phyloP scores from a whole-genome alignment of 768 basidiomycete species.

The Termitomyces sp. region DNA sequence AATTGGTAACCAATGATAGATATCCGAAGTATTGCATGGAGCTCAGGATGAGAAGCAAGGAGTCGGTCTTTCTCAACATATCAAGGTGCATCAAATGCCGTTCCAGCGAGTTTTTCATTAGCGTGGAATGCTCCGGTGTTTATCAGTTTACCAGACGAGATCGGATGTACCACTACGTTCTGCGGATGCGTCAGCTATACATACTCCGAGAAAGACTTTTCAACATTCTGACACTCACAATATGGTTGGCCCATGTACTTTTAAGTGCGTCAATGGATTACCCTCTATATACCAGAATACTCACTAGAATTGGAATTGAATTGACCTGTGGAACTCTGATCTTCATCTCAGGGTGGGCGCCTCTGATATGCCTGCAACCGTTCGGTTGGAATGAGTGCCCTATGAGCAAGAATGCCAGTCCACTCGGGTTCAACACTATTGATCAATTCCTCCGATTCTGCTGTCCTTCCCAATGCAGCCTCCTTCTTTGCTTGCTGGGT shows the following conservation, averaged over 20 bases:
- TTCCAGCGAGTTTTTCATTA: constrained; percentile 23
- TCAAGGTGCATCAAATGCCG: constrained; percentile 24
- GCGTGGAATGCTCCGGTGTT: constrained; percentile 25
- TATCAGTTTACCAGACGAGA: constrained; percentile 25
- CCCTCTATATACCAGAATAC: background rate
- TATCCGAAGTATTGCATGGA: constrained; percentile 39
- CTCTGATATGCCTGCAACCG: background rate
- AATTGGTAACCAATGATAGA: background rate
- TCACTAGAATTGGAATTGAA: background rate
- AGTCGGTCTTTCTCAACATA: constrained; percentile 33
- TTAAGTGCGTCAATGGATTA: background rate
- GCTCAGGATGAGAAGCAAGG: constrained; percentile 33
- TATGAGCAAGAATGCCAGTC: background rate
- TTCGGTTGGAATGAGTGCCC: background rate
- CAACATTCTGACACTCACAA: constrained; percentile 12
- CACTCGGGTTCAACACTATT: background rate
- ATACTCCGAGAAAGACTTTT: background rate
- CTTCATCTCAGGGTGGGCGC: background rate
- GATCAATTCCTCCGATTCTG: background rate
- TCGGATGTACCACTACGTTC: constrained; percentile 30
- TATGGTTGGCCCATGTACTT: constrained; percentile 29
- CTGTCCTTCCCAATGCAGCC: background rate
- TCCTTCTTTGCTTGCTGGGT: background rate
- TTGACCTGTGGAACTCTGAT: background rate
- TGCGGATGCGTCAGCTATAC: constrained; percentile 1